Evolutionary conservation across 2,329 filamentous ascomycete genomes (phyloP), one percentile per base, ranked within the genome.

Genomic region (Esteya vermicola): DNA sequence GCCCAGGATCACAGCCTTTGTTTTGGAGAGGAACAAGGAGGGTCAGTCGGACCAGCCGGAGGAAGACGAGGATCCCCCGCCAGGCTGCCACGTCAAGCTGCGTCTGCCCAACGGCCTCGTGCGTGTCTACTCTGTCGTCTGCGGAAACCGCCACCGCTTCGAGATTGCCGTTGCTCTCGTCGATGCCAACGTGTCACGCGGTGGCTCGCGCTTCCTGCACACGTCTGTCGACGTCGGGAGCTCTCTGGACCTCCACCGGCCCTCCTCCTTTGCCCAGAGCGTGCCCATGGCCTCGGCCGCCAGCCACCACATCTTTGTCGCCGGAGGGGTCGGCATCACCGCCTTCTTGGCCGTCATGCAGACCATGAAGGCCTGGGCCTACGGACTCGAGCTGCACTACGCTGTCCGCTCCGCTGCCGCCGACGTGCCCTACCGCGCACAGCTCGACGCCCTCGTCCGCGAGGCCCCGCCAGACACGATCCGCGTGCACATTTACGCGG

Each of bases 261-360:
- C n/a, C 3, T 61, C 62, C 25, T 63, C 77, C 23, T 13, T 25
- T 9, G 72, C 65, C 0, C 51, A 57, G 0, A 68, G 64, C 32
- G 62, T 76, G 20, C 62, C 63, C 2, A 54, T 65, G 2, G 59
- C 58, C 0, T 51, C 43, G 3, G 56, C 63, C 1, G 70, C 70
- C 8, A 72, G 70, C 46, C 62, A 70, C 37, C 75, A 80, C 46
- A 60, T 81, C 30, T 72, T 80, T 48, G 68, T 82, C 23, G 73
- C 66, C 0, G 77, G 72, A 9, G 78, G 77, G 0, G 73, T 81
- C 23, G 78, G 77, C 1, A 69, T 81, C 45, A 81, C 78, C 2
- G 77, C 77, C 0, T 81, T 81, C 46, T 50, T 81, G 9, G 49
- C 59, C 1, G 57, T 74, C 20, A 50, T 72, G 4, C 55, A 67